phyloP scores from a whole-genome alignment of 352 stramenopile species.

The Pythium brassicae region DNA sequence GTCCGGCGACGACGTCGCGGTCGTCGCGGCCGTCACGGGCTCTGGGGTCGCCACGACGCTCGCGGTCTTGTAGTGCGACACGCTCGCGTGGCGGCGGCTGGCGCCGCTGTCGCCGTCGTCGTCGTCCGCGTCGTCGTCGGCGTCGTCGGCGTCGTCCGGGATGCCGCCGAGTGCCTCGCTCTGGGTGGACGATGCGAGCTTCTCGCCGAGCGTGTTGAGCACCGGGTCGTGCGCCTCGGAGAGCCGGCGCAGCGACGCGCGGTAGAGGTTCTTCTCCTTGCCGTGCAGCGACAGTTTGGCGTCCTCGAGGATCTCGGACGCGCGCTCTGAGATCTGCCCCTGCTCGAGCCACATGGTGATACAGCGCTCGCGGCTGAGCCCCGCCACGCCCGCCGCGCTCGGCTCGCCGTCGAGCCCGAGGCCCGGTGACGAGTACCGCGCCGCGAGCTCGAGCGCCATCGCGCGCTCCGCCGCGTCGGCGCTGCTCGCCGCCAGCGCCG shows the following conservation, averaged over 20 bases:
- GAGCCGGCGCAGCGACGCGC: conserved; percentile 46
- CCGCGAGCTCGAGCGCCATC: conserved; percentile 30
- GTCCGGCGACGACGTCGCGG: neutral
- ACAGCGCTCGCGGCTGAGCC: conserved; percentile 45
- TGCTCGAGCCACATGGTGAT: conserved; percentile 83
- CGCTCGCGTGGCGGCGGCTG: neutral
- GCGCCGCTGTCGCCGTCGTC: neutral
- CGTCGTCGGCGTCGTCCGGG: neutral
- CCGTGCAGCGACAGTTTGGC: conserved; percentile 71
- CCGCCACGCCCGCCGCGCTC: conserved; percentile 6
- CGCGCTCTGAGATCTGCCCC: conserved; percentile 74
- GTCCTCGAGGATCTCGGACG: conserved; percentile 81
- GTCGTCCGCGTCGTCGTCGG: neutral
- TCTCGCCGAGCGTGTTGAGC: conserved; percentile 62
- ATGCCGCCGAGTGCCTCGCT: conserved; percentile 8
- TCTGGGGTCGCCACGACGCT: conserved; percentile 2
- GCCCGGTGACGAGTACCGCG: conserved; percentile 14
- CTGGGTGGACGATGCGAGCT: conserved; percentile 44
- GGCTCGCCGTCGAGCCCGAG: conserved; percentile 13
- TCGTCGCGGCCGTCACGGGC: conserved; percentile 1
- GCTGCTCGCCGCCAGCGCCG: too few species aligned
- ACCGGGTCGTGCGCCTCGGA: conserved; percentile 66
- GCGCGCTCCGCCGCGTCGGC: neutral
- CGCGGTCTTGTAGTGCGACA: conserved; percentile 1
- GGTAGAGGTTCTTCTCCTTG: conserved; percentile 81